Conservation (phyloP, 108 stramenopile genomes). For the Cyclotella sp. region DNA sequence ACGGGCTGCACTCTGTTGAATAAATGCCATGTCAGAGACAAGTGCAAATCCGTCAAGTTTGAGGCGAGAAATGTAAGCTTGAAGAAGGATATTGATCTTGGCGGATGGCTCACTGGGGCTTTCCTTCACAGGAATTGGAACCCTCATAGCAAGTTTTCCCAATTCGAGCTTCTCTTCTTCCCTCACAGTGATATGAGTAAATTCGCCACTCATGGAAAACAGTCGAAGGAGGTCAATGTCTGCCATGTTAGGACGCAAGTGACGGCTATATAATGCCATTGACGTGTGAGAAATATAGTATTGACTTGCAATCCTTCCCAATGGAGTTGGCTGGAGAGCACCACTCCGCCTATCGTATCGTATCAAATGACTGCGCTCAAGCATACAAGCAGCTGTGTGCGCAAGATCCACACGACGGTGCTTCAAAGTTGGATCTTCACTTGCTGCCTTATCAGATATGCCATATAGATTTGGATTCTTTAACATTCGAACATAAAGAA, state of each 20-base stretch:
- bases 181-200: constrained; percentile 94
- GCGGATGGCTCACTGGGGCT: constrained; percentile 92
- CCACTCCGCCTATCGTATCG: constrained; percentile 95
- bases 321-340: constrained; percentile 90
- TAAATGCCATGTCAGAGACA: constrained; percentile 98
- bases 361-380: constrained; percentile 93
- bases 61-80: constrained; percentile 98
- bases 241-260: constrained; percentile 96
- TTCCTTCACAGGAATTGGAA: constrained; percentile 99
- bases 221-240: constrained; percentile 98
- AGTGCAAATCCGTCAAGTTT: constrained; percentile 99
- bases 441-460: constrained; percentile 73
- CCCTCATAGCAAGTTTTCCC: constrained; percentile 91
- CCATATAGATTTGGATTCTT: constrained; percentile 94
- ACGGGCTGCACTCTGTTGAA: constrained; percentile 97
- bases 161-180: constrained; percentile 99
- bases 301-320: constrained; percentile 97
- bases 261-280: constrained; percentile 95
- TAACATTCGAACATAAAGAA: constrained; percentile 98
- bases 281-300: constrained; percentile 97
- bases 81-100: constrained; percentile 98
- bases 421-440: constrained; percentile 89
- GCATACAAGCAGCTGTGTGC: constrained; percentile 90
- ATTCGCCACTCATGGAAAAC: constrained; percentile 97
- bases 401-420: constrained; percentile 91